phyloP scores from a whole-genome alignment of 306 rosid species.

The Urtica urens region DNA sequence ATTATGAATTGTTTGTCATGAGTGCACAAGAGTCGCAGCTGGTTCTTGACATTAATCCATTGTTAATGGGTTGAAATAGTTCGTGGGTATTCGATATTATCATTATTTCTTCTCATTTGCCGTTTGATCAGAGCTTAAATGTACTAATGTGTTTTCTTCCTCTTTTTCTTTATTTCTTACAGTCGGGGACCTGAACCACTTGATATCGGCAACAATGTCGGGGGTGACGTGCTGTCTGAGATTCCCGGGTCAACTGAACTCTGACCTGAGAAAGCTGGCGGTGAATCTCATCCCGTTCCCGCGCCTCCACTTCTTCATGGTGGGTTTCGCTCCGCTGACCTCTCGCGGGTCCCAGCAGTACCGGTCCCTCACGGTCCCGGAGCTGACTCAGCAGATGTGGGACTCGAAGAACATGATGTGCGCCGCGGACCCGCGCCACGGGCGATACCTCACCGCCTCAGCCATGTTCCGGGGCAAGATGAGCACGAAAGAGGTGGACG shows the following conservation, averaged over 20 bases:
- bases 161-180: background rate
- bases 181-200: slow-evolving; percentile 70
- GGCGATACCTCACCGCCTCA: slow-evolving; percentile 59
- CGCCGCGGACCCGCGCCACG: slow-evolving; percentile 66
- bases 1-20: no score
- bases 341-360: slow-evolving; percentile 72
- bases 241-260: slow-evolving; percentile 70
- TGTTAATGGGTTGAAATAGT: no score
- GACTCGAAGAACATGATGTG: slow-evolving; percentile 83
- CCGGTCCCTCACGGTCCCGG: slow-evolving; percentile 58
- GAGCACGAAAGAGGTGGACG: slow-evolving; percentile 77
- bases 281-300: slow-evolving; percentile 65
- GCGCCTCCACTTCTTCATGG: slow-evolving; percentile 68
- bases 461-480: slow-evolving; percentile 73
- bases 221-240: slow-evolving; percentile 78
- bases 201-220: slow-evolving; percentile 82
- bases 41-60: no score
- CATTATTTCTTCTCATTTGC: no score
- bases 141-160: background rate
- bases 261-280: slow-evolving; percentile 53
- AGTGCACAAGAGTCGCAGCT: no score
- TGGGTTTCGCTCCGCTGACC: slow-evolving; percentile 64
- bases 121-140: background rate
- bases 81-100: no score
- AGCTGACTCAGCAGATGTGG: slow-evolving; percentile 84